Percentiles rank a stretch among this genome's conserved stretches.
Conservation (phyloP, 805 yeast species). For the Saccharomycopsis fibuligera region DNA sequence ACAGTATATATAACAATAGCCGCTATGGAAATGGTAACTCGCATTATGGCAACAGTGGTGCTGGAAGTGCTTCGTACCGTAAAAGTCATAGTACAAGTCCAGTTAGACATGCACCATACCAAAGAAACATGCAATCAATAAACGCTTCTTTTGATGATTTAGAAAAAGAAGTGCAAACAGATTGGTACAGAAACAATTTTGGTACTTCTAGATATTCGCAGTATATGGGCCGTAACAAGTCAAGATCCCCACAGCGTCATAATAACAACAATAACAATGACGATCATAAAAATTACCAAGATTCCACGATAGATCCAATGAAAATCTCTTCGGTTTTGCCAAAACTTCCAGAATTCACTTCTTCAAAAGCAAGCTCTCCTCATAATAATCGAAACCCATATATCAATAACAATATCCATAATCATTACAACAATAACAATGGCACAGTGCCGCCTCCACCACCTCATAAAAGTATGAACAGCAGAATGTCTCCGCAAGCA, state of each 20-base stretch:
- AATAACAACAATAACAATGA: too few species aligned
- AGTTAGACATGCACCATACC: neutral
- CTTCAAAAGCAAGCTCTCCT: neutral
- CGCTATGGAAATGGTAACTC: neutral
- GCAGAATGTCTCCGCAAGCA: neutral
- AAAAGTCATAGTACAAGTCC: constrained; percentile 7
- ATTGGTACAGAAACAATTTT: constrained; percentile 22
- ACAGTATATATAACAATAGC: neutral
- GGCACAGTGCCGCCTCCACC: constrained; percentile 12
- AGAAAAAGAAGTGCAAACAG: constrained; percentile 31
- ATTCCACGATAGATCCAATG: constrained; percentile 2
- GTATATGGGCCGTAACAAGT: neutral
- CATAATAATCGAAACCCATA: neutral
- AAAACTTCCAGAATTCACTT: constrained; percentile 11
- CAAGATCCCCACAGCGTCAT: neutral
- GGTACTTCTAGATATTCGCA: constrained; percentile 15
- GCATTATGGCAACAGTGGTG: neutral
- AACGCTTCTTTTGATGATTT: constrained; percentile 28
- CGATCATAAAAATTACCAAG: neutral
- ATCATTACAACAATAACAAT: neutral
- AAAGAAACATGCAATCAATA: constrained; percentile 8
- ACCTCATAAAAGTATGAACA: constrained; percentile 8
- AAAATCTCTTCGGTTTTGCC: constrained; percentile 15
- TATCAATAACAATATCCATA: neutral
- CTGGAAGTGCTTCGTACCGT: neutral